phyloP scores from a whole-genome alignment of 2,329 filamentous ascomycete species.

The Bisporella sp. region DNA sequence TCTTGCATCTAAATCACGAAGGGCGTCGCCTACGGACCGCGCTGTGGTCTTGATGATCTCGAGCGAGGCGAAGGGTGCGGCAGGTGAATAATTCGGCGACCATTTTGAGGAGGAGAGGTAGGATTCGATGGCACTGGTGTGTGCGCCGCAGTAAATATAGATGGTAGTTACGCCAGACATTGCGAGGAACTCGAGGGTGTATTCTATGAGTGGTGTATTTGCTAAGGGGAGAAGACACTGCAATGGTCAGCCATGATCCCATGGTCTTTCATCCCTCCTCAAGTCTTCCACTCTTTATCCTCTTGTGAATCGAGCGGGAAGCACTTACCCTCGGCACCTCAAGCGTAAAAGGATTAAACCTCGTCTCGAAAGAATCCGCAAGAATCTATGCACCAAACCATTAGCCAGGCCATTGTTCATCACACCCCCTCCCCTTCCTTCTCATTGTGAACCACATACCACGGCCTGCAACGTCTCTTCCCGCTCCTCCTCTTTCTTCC shows the following conservation, averaged over 20 bases:
- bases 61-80: conserved; percentile 67
- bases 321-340: conserved; percentile 76
- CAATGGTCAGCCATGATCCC: conserved; percentile 2
- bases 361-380: conserved; percentile 88
- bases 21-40: conserved; percentile 83
- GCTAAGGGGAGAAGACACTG: conserved; percentile 89
- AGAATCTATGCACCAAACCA: conserved; percentile 53
- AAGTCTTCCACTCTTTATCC: neutral
- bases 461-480: conserved; percentile 30
- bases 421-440: neutral
- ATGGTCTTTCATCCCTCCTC: neutral
- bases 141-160: conserved; percentile 83
- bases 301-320: neutral
- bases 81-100: conserved; percentile 59
- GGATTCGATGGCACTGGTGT: conserved; percentile 78
- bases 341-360: conserved; percentile 83
- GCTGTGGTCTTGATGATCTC: conserved; percentile 82
- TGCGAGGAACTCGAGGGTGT: conserved; percentile 92
- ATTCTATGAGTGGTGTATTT: conserved; percentile 93
- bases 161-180: conserved; percentile 94
- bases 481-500: conserved; percentile 27
- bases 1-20: conserved; percentile 86
- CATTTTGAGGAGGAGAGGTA: conserved; percentile 80
- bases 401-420: no score
- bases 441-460: conserved; percentile 14